These are phyloP conservation scores for Mycena capillaripes DNA, from an alignment of 768 basidiomycete species.

Conservation along the genomic window DNA sequence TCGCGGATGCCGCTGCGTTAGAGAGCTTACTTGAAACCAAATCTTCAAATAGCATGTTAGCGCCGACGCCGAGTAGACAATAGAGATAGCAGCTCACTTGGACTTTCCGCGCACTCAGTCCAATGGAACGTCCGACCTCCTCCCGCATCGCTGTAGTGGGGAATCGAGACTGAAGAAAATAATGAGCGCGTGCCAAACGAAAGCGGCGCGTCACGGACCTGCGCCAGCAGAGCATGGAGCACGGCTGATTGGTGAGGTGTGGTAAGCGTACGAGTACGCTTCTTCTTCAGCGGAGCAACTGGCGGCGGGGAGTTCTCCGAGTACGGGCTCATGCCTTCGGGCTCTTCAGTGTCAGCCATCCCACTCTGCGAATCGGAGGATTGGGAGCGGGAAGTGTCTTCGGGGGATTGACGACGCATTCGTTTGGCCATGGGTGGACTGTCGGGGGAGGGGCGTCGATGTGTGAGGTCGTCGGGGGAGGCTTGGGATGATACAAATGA, in stretches of 20 bases:
- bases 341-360: conserved; percentile 72
- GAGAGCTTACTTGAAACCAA: conserved; percentile 84
- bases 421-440: conserved; percentile 60
- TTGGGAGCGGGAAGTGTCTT: conserved; percentile 53
- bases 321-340: conserved; percentile 58
- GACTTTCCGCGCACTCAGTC: conserved; percentile 91
- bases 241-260: conserved; percentile 92
- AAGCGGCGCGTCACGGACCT: conserved; percentile 64
- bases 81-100: conserved; percentile 68
- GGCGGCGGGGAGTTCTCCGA: conserved; percentile 53
- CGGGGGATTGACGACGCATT: conserved; percentile 52
- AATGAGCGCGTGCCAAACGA: conserved; percentile 27
- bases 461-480: conserved; percentile 39
- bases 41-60: conserved; percentile 63
- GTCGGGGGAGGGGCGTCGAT: conserved; percentile 45
- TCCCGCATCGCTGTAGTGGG: conserved; percentile 91
- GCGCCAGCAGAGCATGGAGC: conserved; percentile 87
- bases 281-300: conserved; percentile 76
- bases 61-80: conserved; percentile 28
- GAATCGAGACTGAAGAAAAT: conserved; percentile 78
- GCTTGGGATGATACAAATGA: conserved; percentile 46
- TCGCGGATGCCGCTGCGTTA: conserved; percentile 26
- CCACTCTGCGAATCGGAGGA: conserved; percentile 68
- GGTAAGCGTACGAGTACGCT: conserved; percentile 86
- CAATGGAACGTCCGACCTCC: conserved; percentile 88